Evolutionary conservation across 1,284 basidiomycete genomes (phyloP).

Genomic region (Sanghuangporus sanghuang): DNA sequence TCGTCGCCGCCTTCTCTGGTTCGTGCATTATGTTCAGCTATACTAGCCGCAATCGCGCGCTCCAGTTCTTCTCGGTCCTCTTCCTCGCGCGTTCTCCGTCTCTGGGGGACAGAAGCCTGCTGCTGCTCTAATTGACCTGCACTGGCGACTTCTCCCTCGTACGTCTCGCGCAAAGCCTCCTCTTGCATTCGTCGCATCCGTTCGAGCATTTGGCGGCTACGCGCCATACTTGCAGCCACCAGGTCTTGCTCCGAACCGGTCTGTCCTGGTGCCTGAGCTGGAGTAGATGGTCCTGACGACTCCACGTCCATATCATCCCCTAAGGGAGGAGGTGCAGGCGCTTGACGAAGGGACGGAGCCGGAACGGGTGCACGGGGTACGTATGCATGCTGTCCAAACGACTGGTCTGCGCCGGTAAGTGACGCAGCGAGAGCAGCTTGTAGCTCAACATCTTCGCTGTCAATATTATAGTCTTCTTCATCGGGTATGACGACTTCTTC

Average conservation of each 20-base stretch:
- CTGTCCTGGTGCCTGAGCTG: not conserved
- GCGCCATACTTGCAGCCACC: conserved; percentile 60
- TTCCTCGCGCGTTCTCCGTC: conserved; percentile 27
- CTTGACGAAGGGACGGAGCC: conserved; percentile 5
- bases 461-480: conserved; percentile 40
- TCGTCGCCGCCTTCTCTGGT: not conserved
- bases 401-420: conserved; percentile 32
- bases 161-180: conserved; percentile 56
- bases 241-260: conserved; percentile 38
- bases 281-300: not conserved
- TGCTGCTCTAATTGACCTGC: not conserved
- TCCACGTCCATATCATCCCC: conserved; percentile 11
- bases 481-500: conserved; percentile 14
- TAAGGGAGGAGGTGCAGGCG: conserved; percentile 7
- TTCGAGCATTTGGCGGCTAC: conserved; percentile 57
- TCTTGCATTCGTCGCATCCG: conserved; percentile 67
- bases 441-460: conserved; percentile 83
- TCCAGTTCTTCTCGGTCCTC: conserved; percentile 59
- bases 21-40: conserved; percentile 24
- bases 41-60: conserved; percentile 64
- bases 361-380: conserved; percentile 3
- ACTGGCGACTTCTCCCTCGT: conserved; percentile 38
- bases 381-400: not conserved
- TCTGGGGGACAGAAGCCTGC: conserved; percentile 19
- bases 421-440: conserved; percentile 84